Conservation (phyloP, 208 protist genomes). For the Endotrypanum monterogeii region DNA sequence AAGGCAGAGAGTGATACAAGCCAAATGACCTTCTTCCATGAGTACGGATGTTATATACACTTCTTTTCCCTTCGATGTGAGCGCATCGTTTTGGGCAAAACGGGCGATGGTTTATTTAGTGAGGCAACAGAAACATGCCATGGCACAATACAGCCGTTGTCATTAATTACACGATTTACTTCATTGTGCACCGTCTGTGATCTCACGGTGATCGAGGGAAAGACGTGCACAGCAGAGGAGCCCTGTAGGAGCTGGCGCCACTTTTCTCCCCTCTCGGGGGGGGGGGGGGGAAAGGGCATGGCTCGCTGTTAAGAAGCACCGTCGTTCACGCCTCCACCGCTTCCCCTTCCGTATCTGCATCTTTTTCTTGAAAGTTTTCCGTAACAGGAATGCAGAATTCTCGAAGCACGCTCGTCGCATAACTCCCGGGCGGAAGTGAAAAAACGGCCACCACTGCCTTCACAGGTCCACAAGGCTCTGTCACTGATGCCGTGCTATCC, state of each 20-base stretch:
- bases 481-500: slow-evolving; percentile 1
- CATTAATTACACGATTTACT: neutral
- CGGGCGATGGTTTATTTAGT: neutral
- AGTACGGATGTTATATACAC: neutral
- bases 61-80: neutral
- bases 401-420: slow-evolving; percentile 84
- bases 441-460: slow-evolving; percentile 67
- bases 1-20: neutral
- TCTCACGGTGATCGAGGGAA: neutral
- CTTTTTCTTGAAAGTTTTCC: slow-evolving; percentile 41
- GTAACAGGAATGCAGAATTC: slow-evolving; percentile 65
- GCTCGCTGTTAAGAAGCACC: neutral
- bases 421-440: slow-evolving; percentile 80
- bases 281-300: neutral
- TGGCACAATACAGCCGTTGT: neutral
- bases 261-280: too few relatives aligned
- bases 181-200: neutral
- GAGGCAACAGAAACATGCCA: neutral
- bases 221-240: neutral
- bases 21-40: neutral
- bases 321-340: neutral
- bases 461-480: slow-evolving; percentile 24
- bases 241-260: neutral
- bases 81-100: too few relatives aligned
- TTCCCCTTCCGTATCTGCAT: neutral